A percentile compares a stretch with the other conserved stretches of the same genome.
phyloP scores from a whole-genome alignment of 495 filamentous ascomycete genomes.

The Lophiostoma macrostomum region DNA sequence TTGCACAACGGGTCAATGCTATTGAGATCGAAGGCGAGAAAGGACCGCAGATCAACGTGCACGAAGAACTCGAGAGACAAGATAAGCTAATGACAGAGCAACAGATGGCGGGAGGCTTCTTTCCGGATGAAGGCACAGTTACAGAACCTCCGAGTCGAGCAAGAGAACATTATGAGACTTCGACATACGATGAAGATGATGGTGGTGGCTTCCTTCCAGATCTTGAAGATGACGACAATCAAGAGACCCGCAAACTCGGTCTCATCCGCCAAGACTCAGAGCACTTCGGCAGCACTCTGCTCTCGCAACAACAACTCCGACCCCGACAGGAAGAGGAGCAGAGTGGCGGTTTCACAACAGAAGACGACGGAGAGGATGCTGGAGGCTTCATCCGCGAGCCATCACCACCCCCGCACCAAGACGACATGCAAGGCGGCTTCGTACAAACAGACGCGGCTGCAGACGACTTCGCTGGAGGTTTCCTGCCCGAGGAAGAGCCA shows the following conservation, averaged over 20 bases:
- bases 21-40: constrained; percentile 57
- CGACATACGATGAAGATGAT: not conserved
- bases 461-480: constrained; percentile 21
- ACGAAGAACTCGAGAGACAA: constrained; percentile 26
- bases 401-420: not conserved
- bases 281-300: constrained; percentile 14
- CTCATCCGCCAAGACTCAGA: not conserved
- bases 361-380: constrained; percentile 17
- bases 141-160: not conserved
- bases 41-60: constrained; percentile 7
- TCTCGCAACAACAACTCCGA: constrained; percentile 16
- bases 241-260: constrained; percentile 1
- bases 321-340: constrained; percentile 7
- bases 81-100: constrained; percentile 25
- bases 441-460: not conserved
- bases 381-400: constrained; percentile 24
- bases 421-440: not conserved
- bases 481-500: constrained; percentile 11
- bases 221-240: constrained; percentile 1
- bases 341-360: constrained; percentile 26
- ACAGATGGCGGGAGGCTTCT: constrained; percentile 33
- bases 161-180: not conserved
- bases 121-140: constrained; percentile 28
- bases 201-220: constrained; percentile 8
- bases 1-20: constrained; percentile 68